Base-by-base conservation (phyloP, 495 filamentous ascomycete species). In the Penicillium ochrochloron region DNA sequence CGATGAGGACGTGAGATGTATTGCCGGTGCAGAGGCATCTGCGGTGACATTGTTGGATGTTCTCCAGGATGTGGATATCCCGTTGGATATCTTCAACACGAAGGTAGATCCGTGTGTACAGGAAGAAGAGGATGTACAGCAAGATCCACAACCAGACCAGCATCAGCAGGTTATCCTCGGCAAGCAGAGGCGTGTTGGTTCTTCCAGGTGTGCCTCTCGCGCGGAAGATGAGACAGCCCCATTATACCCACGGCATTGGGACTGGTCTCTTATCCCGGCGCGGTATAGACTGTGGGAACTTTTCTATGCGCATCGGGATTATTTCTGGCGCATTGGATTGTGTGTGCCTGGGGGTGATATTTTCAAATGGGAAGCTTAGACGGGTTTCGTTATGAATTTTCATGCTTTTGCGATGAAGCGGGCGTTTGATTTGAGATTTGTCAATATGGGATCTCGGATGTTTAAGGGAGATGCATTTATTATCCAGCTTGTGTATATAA, bases 301-400 rank as follows among this genome's bases (percentile, higher is more conserved):
- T n/a, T 90, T 97, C 73, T 93, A 93, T 79, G 90, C 94, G 17
- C 95, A 99, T 79, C 82, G 95, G 58, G 95, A 99, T 76, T 99
- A 99, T 72, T 99, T 99, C 74, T 95, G 93, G 90, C 78, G 95
- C 35, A 70, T 99, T 62, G 95, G 95, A 0, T 77, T 98, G 48
- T 99, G 95, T 78, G 80, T 97, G 6, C 94, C 94, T 3, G 90
- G 90, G 5, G 92, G 91, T 2, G 92, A 93, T 76, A 89, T 89
- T 31, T 75, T 71, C 27, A 71, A 70, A 25, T 70, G 21, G 31
- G 52, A 10, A 4, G 5, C 8, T 9, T 33, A 9, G 31, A 19
- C 0, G 33, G 31, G 3, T 3, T 17, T 44, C n/a, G 0, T 35
- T 39, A n/a, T 15, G 15, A 34, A 37, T 21, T 52, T 27, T 27